These are phyloP conservation scores for Protea cynaroides DNA, from an alignment of 164 flowering plant species.

Conservation along the genomic window DNA sequence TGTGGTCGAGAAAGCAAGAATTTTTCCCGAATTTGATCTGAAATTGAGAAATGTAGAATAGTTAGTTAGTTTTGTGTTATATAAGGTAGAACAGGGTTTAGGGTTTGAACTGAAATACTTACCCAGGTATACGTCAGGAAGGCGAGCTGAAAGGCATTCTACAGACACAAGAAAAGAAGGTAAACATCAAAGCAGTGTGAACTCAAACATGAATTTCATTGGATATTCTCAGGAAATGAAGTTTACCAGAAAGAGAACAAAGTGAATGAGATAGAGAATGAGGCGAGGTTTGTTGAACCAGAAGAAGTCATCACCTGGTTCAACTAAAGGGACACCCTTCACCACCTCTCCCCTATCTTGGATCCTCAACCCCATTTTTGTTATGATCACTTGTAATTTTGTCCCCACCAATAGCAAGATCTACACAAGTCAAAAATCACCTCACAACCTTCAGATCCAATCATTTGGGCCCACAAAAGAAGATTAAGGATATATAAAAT, in stretches of 20 bases:
- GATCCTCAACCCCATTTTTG: constrained; percentile 71
- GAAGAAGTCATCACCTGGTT: constrained; percentile 70
- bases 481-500: neutral
- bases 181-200: neutral
- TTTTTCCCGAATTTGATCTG: constrained; percentile 57
- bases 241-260: constrained; percentile 79
- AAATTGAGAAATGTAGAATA: neutral
- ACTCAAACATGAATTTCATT: too few species aligned
- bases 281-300: constrained; percentile 84
- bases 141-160: constrained; percentile 92
- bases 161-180: constrained; percentile 3
- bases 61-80: neutral
- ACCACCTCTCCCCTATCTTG: constrained; percentile 81
- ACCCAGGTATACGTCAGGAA: constrained; percentile 81
- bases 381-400: constrained; percentile 80
- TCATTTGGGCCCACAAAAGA: too few species aligned
- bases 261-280: constrained; percentile 65
- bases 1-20: constrained; percentile 59
- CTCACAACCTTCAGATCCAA: neutral
- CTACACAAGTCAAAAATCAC: constrained; percentile 22
- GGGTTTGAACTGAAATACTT: constrained; percentile 13
- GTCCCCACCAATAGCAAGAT: constrained; percentile 75
- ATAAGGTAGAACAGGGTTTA: too few species aligned
- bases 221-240: neutral
- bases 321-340: constrained; percentile 63